Conservation (phyloP, 306 rosid species). For the Ormosia semicastrata region DNA sequence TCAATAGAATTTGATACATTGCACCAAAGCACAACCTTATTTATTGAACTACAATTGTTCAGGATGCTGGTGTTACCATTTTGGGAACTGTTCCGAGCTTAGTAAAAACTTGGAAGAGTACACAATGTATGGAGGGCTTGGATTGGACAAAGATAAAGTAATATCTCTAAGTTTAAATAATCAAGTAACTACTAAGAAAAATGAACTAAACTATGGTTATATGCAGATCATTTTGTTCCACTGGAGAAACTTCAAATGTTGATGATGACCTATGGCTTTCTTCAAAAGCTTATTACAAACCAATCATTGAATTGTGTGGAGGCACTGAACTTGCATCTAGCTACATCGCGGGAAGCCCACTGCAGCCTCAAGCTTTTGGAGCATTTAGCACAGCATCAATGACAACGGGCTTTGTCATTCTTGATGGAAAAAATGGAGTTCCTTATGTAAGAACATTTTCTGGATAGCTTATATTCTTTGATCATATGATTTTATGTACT, state of each 20-base stretch:
- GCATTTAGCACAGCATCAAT: slow-evolving; percentile 70
- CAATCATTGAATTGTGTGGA: slow-evolving; percentile 69
- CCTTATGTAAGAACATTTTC: slow-evolving; percentile 49
- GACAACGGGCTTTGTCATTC: slow-evolving; percentile 68
- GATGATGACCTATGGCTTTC: slow-evolving; percentile 95
- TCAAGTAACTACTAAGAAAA: slow-evolving; percentile 2
- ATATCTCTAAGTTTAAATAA: slow-evolving; percentile 12
- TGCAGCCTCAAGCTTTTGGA: slow-evolving; percentile 92
- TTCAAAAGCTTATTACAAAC: slow-evolving; percentile 69
- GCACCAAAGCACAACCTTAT: not conserved
- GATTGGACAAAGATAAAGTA: slow-evolving; percentile 92
- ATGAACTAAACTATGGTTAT: slow-evolving; percentile 24
- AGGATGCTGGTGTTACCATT: slow-evolving; percentile 87
- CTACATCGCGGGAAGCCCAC: slow-evolving; percentile 57
- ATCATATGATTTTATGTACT: slow-evolving; percentile 3
- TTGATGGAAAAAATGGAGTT: slow-evolving; percentile 64
- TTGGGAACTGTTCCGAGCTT: slow-evolving; percentile 96
- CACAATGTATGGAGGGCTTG: slow-evolving; percentile 77
- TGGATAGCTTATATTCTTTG: not conserved
- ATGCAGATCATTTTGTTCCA: slow-evolving; percentile 59
- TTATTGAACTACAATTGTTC: slow-evolving; percentile 22
- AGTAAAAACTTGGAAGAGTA: slow-evolving; percentile 83
- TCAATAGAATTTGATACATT: not conserved
- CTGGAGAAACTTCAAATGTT: slow-evolving; percentile 76
- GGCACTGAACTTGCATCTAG: slow-evolving; percentile 84